Evolutionary conservation across 345 rosid genomes (phyloP).

Genomic region (Diplotaxis tenuifolia): DNA sequence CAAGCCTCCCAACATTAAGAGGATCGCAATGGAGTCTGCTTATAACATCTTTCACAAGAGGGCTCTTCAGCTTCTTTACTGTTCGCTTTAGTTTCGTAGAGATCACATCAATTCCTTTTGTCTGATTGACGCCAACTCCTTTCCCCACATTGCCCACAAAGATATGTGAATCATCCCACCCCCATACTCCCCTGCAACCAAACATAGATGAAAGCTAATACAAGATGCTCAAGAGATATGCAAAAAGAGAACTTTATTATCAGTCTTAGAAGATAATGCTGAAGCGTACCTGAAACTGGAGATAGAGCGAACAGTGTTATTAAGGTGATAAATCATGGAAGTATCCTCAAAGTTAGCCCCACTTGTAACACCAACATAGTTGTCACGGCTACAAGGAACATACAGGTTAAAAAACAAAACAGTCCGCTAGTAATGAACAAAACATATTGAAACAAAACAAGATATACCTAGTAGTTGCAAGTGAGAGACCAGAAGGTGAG

Average conservation of each 20-base stretch:
- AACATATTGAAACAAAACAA: background rate
- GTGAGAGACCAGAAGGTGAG: constrained; percentile 73
- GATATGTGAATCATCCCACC: constrained; percentile 83
- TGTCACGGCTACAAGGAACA: constrained; percentile 49
- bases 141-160: constrained; percentile 59
- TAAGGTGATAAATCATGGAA: constrained; percentile 50
- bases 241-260: background rate
- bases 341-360: constrained; percentile 53
- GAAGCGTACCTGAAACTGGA: constrained; percentile 63
- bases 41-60: constrained; percentile 56
- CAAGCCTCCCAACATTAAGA: constrained; percentile 54
- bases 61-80: constrained; percentile 45
- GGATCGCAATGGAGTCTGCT: constrained; percentile 75
- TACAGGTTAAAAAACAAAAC: no score
- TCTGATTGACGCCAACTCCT: constrained; percentile 30
- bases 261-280: constrained; percentile 10
- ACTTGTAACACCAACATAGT: constrained; percentile 50
- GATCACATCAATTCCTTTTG: constrained; percentile 65
- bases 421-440: no score
- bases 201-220: background rate
- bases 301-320: constrained; percentile 62
- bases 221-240: background rate
- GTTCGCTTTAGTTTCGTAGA: constrained; percentile 38
- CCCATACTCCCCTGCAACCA: constrained; percentile 71
- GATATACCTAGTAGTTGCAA: constrained; percentile 74